A percentile compares a stretch with the other conserved stretches of the same genome.
Conservation (phyloP, 345 rosid species). For the Lepidium africanum region DNA sequence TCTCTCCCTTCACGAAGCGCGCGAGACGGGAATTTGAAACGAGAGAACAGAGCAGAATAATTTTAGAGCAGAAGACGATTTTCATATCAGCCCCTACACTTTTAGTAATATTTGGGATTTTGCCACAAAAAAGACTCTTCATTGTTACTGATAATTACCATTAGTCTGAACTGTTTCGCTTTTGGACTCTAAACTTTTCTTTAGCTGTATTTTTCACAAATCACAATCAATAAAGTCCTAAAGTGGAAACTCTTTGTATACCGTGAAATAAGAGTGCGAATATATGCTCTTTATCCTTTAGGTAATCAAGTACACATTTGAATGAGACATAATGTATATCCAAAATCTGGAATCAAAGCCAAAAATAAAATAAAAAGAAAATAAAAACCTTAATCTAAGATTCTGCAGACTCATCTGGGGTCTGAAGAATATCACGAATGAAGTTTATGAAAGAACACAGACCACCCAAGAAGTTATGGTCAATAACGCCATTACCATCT, state of each 20-base stretch:
- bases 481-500: conserved; percentile 79
- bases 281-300: conserved; percentile 1
- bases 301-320: conserved; percentile 14
- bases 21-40: conserved; percentile 24
- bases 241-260: background rate
- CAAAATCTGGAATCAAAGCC: conserved; percentile 10
- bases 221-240: background rate
- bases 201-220: background rate
- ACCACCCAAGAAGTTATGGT: conserved; percentile 96
- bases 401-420: conserved; percentile 34
- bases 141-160: background rate
- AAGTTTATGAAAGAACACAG: conserved; percentile 83
- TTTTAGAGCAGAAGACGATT: background rate
- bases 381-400: background rate
- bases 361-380: background rate
- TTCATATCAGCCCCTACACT: conserved; percentile 18
- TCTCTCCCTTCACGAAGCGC: conserved; percentile 17
- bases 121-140: background rate
- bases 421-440: conserved; percentile 52
- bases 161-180: background rate
- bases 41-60: background rate
- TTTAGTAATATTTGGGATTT: background rate
- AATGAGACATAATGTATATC: conserved; percentile 12
- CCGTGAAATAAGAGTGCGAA: background rate
- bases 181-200: background rate